These are phyloP conservation scores for Magnusiomyces fungicola DNA, from an alignment of 1,139 yeast species.

Conservation along the genomic window DNA sequence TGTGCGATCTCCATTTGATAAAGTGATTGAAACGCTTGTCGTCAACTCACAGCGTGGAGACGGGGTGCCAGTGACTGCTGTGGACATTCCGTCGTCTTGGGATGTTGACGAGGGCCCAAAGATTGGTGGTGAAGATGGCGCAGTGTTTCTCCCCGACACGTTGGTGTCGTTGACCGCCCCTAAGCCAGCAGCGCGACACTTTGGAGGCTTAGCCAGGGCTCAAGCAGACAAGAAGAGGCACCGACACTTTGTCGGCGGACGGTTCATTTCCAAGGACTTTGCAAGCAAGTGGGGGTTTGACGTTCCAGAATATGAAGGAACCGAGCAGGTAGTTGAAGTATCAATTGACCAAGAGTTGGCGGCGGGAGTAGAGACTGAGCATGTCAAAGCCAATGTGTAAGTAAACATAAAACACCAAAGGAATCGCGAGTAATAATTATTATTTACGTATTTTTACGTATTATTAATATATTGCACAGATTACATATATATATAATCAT, in stretches of 20 bases:
- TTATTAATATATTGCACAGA: too few relatives aligned
- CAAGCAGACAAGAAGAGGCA: too few relatives aligned
- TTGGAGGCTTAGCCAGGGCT: conserved; percentile 31
- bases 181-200: conserved; percentile 65
- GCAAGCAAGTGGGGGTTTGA: conserved; percentile 69
- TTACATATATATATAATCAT: too few relatives aligned
- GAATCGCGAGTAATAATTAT: too few relatives aligned
- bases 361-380: too few relatives aligned
- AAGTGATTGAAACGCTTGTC: conserved; percentile 45
- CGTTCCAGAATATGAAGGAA: conserved; percentile 46
- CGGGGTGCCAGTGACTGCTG: conserved; percentile 46
- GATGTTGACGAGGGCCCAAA: conserved; percentile 84
- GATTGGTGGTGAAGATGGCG: conserved; percentile 39
- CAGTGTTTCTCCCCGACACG: conserved; percentile 46
- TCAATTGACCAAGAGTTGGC: too few relatives aligned
- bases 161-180: conserved; percentile 89
- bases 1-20: conserved; percentile 68
- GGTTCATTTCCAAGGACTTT: conserved; percentile 61
- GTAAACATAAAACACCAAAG: too few relatives aligned
- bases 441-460: too few relatives aligned
- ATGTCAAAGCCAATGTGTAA: too few relatives aligned
- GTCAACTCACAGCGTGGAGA: conserved; percentile 18
- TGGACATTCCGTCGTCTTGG: conserved; percentile 97
- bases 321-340: conserved; percentile 42
- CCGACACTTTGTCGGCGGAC: conserved; percentile 80